Evolutionary conservation across 768 basidiomycete species (phyloP).

Genomic region (Suillus cothurnatus): DNA sequence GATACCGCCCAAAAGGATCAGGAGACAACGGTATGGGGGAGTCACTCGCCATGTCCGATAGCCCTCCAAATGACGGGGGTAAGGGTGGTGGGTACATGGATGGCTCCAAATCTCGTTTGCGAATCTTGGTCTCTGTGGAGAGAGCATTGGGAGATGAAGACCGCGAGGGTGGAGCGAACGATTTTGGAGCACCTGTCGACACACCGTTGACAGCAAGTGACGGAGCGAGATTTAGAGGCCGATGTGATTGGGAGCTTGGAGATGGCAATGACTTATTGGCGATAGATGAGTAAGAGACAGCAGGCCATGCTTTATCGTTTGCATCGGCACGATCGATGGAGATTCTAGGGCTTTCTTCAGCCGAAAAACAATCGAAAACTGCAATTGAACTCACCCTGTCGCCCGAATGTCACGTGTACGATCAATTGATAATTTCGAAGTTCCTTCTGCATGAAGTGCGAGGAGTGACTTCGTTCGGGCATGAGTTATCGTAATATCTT

Average conservation of each 20-base stretch:
- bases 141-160: constrained; percentile 21
- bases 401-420: not conserved
- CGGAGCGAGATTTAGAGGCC: constrained; percentile 35
- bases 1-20: constrained; percentile 77
- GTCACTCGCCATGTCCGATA: constrained; percentile 31
- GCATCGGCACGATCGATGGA: constrained; percentile 10
- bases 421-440: constrained; percentile 3
- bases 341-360: not conserved
- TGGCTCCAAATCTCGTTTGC: constrained; percentile 56
- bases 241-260: constrained; percentile 6
- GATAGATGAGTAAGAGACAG: constrained; percentile 45
- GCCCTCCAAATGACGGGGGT: constrained; percentile 29
- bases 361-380: not conserved
- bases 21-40: constrained; percentile 83
- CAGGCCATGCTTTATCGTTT: constrained; percentile 40
- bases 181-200: constrained; percentile 59
- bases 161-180: constrained; percentile 34
- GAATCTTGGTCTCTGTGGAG: constrained; percentile 49
- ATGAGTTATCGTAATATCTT: constrained; percentile 25
- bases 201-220: constrained; percentile 74
- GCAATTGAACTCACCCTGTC: constrained; percentile 1
- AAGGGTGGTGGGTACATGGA: constrained; percentile 46
- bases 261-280: constrained; percentile 21
- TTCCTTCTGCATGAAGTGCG: constrained; percentile 8
- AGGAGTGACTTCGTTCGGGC: constrained; percentile 16